Percentiles rank a stretch among this genome's conserved stretches.
phyloP scores from a whole-genome alignment of 164 flowering plant genomes.

The Amborella trichopoda region DNA sequence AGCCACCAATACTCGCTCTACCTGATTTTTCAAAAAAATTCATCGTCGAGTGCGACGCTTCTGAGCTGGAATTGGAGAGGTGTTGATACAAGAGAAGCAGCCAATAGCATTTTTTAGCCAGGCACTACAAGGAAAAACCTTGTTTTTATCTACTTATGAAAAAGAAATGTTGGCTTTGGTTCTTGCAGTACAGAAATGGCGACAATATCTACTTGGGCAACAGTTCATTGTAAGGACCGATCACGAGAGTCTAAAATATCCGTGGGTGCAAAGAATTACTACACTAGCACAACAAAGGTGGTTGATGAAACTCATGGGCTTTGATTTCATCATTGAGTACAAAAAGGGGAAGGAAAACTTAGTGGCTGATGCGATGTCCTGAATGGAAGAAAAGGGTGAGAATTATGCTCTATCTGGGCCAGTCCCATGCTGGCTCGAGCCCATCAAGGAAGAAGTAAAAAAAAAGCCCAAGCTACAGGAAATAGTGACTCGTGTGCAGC shows the following conservation, averaged over 20 bases:
- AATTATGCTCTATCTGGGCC: neutral
- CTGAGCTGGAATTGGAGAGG: neutral
- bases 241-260: constrained; percentile 1
- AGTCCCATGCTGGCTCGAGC: neutral
- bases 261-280: neutral
- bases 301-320: neutral
- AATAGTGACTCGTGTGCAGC: neutral
- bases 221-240: neutral
- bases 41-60: constrained; percentile 2
- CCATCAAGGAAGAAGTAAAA: neutral
- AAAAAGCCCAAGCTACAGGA: neutral
- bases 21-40: constrained; percentile 2
- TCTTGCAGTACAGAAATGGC: neutral
- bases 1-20: neutral
- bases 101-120: constrained; percentile 5
- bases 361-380: neutral
- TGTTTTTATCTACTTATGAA: neutral
- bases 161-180: neutral
- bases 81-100: neutral
- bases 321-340: neutral
- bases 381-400: neutral
- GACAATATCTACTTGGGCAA: constrained; percentile 1
- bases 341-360: neutral
- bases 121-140: neutral
- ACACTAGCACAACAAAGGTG: neutral